phyloP scores from a whole-genome alignment of 2,329 filamentous ascomycete genomes.

The Verticillium dahliae region DNA sequence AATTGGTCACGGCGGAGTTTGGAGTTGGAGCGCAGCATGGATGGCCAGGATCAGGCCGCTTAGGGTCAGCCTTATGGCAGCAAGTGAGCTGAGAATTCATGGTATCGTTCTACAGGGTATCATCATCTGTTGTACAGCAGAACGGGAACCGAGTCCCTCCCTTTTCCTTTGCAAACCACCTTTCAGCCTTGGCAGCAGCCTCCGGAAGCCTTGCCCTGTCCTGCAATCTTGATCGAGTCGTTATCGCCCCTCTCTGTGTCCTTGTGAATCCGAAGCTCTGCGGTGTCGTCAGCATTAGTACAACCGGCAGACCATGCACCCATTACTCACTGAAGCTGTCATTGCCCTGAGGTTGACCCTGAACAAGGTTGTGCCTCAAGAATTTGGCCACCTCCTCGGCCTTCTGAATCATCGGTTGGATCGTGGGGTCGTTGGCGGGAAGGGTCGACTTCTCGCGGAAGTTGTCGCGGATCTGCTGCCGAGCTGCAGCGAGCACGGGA shows the following conservation, averaged over 20 bases:
- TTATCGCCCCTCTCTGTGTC: conserved; percentile 91
- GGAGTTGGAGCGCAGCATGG: neutral
- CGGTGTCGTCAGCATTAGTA: neutral
- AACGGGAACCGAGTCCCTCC: neutral
- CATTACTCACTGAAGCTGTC: conserved; percentile 53
- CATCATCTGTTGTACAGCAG: conserved; percentile 8
- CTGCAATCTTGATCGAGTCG: conserved; percentile 70
- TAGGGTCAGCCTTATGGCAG: neutral
- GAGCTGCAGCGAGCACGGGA: conserved; percentile 62
- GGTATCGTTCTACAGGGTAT: conserved; percentile 8
- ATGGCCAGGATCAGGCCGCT: conserved; percentile 2
- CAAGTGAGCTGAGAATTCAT: neutral
- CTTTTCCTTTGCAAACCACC: neutral
- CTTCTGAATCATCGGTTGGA: conserved; percentile 62
- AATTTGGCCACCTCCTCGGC: conserved; percentile 79
- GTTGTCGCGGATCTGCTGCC: conserved; percentile 61
- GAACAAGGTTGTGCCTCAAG: conserved; percentile 78
- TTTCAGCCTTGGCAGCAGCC: conserved; percentile 18
- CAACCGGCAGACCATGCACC: neutral
- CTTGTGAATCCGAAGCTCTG: conserved; percentile 83
- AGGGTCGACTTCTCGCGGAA: conserved; percentile 65
- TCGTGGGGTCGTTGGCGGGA: conserved; percentile 49
- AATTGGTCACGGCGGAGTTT: neutral
- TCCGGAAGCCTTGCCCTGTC: conserved; percentile 21
- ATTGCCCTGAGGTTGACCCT: conserved; percentile 55